A percentile compares a stretch with the other conserved stretches of the same genome.
Evolutionary conservation across 306 rosid species (phyloP).

Genomic region (Sesbania bispinosa): DNA sequence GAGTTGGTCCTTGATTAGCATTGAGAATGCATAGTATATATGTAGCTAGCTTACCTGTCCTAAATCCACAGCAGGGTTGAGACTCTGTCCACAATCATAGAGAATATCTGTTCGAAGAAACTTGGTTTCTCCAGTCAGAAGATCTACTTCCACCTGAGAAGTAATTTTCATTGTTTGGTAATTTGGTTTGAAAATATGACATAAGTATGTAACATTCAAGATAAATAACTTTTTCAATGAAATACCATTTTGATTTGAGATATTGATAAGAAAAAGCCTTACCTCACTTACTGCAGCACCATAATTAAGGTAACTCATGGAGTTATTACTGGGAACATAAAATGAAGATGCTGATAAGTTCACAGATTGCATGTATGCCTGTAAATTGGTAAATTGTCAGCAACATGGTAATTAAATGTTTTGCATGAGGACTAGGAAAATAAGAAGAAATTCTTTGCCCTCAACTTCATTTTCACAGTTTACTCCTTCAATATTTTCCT

Average conservation of each 20-base stretch:
- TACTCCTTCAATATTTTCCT: too few relatives aligned
- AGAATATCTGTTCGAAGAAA: conserved; percentile 59
- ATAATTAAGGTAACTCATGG: conserved; percentile 53
- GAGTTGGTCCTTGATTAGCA: neutral
- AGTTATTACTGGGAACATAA: conserved; percentile 40
- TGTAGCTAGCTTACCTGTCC: conserved; percentile 56
- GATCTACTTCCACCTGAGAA: conserved; percentile 74
- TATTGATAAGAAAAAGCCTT: conserved; percentile 9
- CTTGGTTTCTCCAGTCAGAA: conserved; percentile 73
- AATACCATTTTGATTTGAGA: neutral
- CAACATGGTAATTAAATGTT: neutral
- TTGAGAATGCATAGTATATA: neutral
- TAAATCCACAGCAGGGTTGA: conserved; percentile 86
- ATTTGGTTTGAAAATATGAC: neutral
- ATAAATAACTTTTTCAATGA: neutral
- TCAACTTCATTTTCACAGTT: too few relatives aligned
- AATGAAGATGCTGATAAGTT: conserved; percentile 61
- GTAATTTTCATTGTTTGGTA: neutral
- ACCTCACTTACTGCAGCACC: conserved; percentile 90
- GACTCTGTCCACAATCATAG: conserved; percentile 89
- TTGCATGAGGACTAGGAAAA: neutral
- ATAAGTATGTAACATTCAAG: neutral
- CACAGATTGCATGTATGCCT: conserved; percentile 54
- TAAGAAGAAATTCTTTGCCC: neutral
- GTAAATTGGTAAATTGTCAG: conserved; percentile 26